These are phyloP conservation scores for Elaeis oleifera DNA, from an alignment of 202 grass and related monocot genomes.

Conservation along the genomic window DNA sequence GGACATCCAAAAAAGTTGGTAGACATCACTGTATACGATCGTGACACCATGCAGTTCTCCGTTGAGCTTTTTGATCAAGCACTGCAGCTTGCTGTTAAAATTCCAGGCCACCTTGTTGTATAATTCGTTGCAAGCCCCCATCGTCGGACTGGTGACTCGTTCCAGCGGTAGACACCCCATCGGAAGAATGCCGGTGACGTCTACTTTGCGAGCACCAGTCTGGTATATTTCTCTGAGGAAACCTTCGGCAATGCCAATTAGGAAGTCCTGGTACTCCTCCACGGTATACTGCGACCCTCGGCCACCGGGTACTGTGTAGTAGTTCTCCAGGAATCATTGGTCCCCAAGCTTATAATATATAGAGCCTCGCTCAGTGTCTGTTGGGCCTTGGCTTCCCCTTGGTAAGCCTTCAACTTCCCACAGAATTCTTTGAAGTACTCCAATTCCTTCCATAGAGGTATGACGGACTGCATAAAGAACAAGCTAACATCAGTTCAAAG, in stretches of 20 bases:
- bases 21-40: constrained; percentile 7
- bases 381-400: constrained; percentile 18
- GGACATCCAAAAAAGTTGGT: constrained; percentile 1
- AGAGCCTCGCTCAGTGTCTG: constrained; percentile 18
- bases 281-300: constrained; percentile 12
- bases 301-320: background rate
- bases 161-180: constrained; percentile 28
- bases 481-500: too few relatives aligned
- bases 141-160: background rate
- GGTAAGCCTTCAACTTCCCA: constrained; percentile 3
- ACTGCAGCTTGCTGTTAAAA: constrained; percentile 19
- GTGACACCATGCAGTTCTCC: constrained; percentile 3
- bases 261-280: constrained; percentile 18
- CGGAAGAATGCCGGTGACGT: constrained; percentile 12
- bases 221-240: constrained; percentile 20
- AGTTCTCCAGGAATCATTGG: constrained; percentile 35
- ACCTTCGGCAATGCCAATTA: constrained; percentile 6
- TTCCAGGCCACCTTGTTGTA: constrained; percentile 14
- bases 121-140: constrained; percentile 11
- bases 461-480: constrained; percentile 1
- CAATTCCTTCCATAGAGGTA: constrained; percentile 8
- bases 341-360: constrained; percentile 23
- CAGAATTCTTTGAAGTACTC: constrained; percentile 30
- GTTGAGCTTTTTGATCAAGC: background rate
- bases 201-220: constrained; percentile 20